Conservation (phyloP, 805 yeast species). For the Candida sphagnicola region DNA sequence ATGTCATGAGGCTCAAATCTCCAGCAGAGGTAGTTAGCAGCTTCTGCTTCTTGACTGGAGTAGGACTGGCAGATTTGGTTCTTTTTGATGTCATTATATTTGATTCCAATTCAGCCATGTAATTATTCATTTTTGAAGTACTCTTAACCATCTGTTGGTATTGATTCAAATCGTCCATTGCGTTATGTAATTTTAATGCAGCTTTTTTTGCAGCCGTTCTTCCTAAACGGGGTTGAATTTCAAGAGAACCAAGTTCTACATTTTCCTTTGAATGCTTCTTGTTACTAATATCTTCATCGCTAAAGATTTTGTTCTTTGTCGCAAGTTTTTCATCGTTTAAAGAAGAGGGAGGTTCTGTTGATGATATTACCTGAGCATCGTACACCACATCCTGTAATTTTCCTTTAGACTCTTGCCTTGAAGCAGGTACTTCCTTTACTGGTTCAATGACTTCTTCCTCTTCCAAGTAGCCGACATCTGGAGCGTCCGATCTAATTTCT, state of each 20-base stretch:
- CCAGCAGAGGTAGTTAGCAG: constrained; percentile 8
- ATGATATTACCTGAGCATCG: background rate
- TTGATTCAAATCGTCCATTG: constrained; percentile 64
- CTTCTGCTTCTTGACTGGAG: constrained; percentile 13
- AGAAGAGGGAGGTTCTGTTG: background rate
- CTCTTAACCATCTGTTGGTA: constrained; percentile 52
- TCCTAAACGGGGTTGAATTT: constrained; percentile 12
- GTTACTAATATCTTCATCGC: background rate
- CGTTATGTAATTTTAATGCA: constrained; percentile 57
- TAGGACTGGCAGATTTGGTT: constrained; percentile 1
- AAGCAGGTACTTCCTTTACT: constrained; percentile 4
- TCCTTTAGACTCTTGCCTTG: background rate
- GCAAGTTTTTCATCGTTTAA: background rate
- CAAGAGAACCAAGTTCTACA: constrained; percentile 6
- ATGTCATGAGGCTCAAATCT: too few species aligned
- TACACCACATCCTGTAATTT: background rate
- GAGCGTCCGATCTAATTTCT: constrained; percentile 7
- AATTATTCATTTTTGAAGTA: constrained; percentile 35
- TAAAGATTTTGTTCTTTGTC: background rate
- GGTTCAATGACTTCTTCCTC: background rate
- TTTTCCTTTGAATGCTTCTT: background rate
- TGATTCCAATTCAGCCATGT: constrained; percentile 32
- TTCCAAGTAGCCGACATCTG: constrained; percentile 10
- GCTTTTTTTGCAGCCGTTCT: constrained; percentile 68
- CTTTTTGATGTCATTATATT: constrained; percentile 7